Conservation (phyloP, 495 filamentous ascomycete genomes). For the Penicillium roqueforti region DNA sequence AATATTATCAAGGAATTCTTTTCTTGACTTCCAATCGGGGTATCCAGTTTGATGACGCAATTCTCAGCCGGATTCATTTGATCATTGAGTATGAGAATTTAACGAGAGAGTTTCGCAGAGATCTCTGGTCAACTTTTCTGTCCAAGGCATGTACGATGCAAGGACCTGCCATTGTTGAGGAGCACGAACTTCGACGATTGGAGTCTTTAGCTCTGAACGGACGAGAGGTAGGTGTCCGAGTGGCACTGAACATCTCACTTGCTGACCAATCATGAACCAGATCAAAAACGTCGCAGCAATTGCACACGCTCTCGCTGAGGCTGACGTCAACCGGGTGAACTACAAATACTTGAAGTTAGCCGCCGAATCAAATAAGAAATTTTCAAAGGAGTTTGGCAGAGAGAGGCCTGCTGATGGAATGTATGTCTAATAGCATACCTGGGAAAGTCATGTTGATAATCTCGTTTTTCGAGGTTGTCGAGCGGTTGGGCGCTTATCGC, state of each 20-base stretch:
- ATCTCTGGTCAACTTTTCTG: constrained; percentile 24
- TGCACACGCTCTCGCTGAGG: constrained; percentile 18
- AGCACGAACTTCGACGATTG: constrained; percentile 16
- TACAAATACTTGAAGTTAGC: constrained; percentile 23
- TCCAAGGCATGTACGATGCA: constrained; percentile 10
- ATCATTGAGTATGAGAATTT: constrained; percentile 40
- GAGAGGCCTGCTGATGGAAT: constrained; percentile 9
- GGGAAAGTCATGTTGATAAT: neutral
- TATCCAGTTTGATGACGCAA: constrained; percentile 37
- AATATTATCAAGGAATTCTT: constrained; percentile 49
- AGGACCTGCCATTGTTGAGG: constrained; percentile 16
- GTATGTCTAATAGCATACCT: constrained; percentile 10
- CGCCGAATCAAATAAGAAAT: constrained; percentile 21
- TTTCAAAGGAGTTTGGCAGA: constrained; percentile 19
- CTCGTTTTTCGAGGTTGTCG: neutral
- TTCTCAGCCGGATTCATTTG: constrained; percentile 44
- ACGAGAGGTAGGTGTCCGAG: constrained; percentile 21
- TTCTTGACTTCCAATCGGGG: constrained; percentile 32
- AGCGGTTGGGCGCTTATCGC: neutral
- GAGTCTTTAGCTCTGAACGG: constrained; percentile 20
- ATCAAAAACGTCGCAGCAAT: constrained; percentile 25
- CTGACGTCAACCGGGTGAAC: constrained; percentile 11
- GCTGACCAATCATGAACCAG: constrained; percentile 12
- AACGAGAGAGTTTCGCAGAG: constrained; percentile 13
- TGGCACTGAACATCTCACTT: constrained; percentile 9